Conservation (phyloP, 345 rosid genomes). For the Hevea brasiliensis region DNA sequence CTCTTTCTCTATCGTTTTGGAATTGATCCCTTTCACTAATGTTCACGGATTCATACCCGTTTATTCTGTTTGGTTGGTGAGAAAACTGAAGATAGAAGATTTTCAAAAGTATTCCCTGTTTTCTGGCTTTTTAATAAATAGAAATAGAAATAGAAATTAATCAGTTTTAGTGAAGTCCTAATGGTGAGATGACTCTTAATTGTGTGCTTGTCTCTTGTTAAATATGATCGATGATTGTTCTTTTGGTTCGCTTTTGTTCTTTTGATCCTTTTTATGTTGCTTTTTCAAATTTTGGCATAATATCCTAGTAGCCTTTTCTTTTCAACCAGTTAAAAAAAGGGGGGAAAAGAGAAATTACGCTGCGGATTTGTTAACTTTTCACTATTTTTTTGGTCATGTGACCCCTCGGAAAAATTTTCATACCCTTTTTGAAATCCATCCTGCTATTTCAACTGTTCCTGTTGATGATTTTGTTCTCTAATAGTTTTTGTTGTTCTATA, state of each 20-base stretch:
- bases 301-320: not conserved
- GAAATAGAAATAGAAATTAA: not conserved
- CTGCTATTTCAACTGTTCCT: not conserved
- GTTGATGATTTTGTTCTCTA: not conserved
- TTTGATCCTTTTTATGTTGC: not conserved
- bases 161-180: not conserved
- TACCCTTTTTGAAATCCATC: not conserved
- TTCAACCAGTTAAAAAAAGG: not conserved
- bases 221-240: not conserved
- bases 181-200: not conserved
- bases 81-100: constrained; percentile 14
- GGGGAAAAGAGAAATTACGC: not conserved
- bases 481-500: not conserved
- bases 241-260: not conserved
- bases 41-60: constrained; percentile 1
- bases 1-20: constrained; percentile 10
- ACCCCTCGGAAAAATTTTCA: not conserved
- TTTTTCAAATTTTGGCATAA: not conserved
- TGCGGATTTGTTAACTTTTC: not conserved
- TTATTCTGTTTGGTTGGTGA: constrained; percentile 17
- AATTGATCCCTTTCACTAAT: not conserved
- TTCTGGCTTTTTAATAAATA: not conserved
- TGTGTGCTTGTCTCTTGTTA: not conserved
- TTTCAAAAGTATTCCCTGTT: not conserved
- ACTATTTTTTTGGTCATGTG: constrained; percentile 2